Base-by-base conservation (phyloP, 108 stramenopile species). In the Pseudonitzschia delicatissima region DNA sequence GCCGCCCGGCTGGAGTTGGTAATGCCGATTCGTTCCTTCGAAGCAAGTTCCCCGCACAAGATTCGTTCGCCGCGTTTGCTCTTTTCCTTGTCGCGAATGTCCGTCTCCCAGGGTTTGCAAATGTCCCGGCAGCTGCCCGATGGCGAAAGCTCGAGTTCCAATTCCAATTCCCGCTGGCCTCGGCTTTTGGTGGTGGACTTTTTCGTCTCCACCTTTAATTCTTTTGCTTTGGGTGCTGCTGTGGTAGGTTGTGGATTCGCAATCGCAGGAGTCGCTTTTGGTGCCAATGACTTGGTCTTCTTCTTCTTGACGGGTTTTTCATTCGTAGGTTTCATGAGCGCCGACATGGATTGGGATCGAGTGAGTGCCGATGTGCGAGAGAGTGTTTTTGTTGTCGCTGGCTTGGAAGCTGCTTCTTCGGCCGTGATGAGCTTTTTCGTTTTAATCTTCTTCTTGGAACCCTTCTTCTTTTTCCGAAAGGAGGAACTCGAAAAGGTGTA, bases 401-500 rank as follows among this genome's bases (percentile, higher is more conserved):
- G 8, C 37, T 39, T 39, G 6, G 6, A 6, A 6, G 47, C 9
- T 2, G 47, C 47, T 17, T 48, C 47, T 7, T 48, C 13, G 21
- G 20, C 47, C 21, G 47, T 48, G 47, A 48, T 21, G 47, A 48
- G 20, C 47, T 48, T 48, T 48, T 48, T 48, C 20, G n/a, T 17
- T 18, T 23, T 18, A 23, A 48, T 18, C 47, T 21, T 48, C n/a
- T 23, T 23, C 47, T 48, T 48, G 47, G 21, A 23, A 23, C 17
- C 2, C 42, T 44, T 44, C 21, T 23, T 6, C 47, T 48, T 9
- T 17, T 48, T 48, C 2, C 47, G 47, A 2, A 48, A 23, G 2
- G 47, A 18, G 21, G 47, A 18, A 23, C 47, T 48, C 21, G 47
- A 48, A 48, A 48, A 48, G 20, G 47, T 48, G 47, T 48, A 48